Conservation (phyloP, 768 basidiomycete genomes). For the Suillus sp. region DNA sequence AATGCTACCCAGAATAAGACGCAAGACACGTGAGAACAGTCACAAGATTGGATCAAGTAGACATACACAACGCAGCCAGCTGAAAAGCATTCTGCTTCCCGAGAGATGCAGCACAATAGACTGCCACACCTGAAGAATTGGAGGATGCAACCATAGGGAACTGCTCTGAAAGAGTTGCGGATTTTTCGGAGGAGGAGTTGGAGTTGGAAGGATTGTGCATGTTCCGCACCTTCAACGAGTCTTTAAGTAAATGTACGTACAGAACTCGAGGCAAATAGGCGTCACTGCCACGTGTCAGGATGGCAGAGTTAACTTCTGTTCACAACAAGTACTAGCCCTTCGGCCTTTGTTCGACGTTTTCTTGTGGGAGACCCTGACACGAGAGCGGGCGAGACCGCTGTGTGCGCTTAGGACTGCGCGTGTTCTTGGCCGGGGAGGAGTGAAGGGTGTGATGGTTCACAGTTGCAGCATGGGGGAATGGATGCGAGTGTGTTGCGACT, state of each 20-base stretch:
- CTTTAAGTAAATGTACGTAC: constrained; percentile 34
- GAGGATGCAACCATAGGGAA: constrained; percentile 34
- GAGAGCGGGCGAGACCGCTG: background rate
- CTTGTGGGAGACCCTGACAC: background rate
- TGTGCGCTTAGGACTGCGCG: background rate
- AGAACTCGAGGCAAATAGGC: constrained; percentile 2
- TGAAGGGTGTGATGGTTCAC: background rate
- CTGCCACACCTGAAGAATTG: constrained; percentile 55
- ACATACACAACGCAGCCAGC: constrained; percentile 71
- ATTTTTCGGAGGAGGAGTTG: constrained; percentile 9
- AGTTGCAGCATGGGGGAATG: background rate
- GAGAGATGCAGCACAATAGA: constrained; percentile 80
- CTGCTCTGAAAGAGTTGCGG: constrained; percentile 14
- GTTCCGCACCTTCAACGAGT: constrained; percentile 3
- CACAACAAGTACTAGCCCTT: background rate
- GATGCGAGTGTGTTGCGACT: background rate
- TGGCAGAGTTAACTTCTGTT: background rate
- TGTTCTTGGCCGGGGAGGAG: background rate
- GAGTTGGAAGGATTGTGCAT: constrained; percentile 19
- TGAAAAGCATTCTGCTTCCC: constrained; percentile 65
- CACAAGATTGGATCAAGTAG: constrained; percentile 9
- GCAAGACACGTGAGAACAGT: constrained; percentile 10
- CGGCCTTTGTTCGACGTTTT: background rate
- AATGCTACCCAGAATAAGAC: constrained; percentile 49
- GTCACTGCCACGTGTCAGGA: background rate